Evolutionary conservation across 768 basidiomycete genomes (phyloP), one percentile per base, ranked within the genome.

Genomic region (Tulasnella sp.): DNA sequence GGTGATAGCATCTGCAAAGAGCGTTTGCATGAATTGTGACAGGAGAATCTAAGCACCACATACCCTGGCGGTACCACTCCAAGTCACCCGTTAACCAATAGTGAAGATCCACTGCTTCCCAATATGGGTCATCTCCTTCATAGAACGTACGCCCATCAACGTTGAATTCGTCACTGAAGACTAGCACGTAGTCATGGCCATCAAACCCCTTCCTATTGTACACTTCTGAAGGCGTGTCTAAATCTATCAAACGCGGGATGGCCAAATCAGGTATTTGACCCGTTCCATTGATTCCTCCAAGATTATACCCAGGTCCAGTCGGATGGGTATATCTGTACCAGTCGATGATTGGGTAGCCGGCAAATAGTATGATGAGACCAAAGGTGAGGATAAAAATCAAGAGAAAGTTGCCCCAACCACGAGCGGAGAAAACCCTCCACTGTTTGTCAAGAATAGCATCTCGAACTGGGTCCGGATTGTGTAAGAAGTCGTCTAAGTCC

Each of bases 81-180:
- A 82, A 60, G 61, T 90, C 83, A 50, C 69, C 81, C 15, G 86
- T 85, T 1, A 81, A 72, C 64, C 70, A 67, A 64, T 93, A 95
- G 62, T 92, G 78, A 28, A 92, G 63, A 62, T 93, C 79, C 7
- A 72, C 79, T 20, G 85, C 92, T 62, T 92, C 88, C 90, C 81
- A 83, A 63, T 66, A 93, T 62, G 72, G 77, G 72, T 74, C 91
- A 69, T 81, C 93, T 61, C 73, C 93, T 62, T 66, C 83, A 74
- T 58, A 90, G 73, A 77, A 85, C 64, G 72, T 84, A 67, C 62
- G 78, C 56, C 70, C 91, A 57, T 70, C 82, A 62, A 56, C 75
- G 69, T 78, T 80, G 72, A 80, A 93, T 65, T 87, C 84, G 63
- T 87, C 85, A 50, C 84, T 88, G 68, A 91, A 98, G 2, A 87